phyloP scores from a whole-genome alignment of 768 basidiomycete genomes.

The Clathrus columnatus region DNA sequence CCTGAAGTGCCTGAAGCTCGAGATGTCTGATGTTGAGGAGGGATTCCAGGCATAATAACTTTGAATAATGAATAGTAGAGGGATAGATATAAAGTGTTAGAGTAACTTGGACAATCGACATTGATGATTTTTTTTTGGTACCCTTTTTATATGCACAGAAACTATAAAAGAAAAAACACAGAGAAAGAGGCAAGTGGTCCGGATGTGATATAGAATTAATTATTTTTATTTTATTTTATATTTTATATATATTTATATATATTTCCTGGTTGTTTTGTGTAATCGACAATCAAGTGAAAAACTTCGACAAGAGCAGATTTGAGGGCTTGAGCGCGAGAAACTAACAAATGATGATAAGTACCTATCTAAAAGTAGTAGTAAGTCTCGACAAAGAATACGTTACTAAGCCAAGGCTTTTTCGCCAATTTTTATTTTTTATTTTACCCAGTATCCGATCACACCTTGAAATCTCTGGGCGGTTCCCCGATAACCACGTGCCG shows the following conservation, averaged over 20 bases:
- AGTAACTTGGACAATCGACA: not conserved
- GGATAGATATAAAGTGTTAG: not conserved
- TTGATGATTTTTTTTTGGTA: not conserved
- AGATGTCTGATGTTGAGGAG: not conserved
- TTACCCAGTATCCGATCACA: not conserved
- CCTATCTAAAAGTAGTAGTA: too few relatives aligned
- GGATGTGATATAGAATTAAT: not conserved
- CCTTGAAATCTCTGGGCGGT: not conserved
- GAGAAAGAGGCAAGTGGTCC: not conserved
- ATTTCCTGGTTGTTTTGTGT: too few relatives aligned
- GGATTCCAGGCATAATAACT: conserved; percentile 5
- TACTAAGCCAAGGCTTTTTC: too few relatives aligned
- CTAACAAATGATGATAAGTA: too few relatives aligned
- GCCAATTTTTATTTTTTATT: not conserved
- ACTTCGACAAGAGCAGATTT: not conserved
- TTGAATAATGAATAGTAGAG: not conserved
- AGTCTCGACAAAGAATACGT: too few relatives aligned
- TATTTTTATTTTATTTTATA: not conserved
- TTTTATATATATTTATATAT: too few relatives aligned
- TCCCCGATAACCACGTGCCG: not conserved
- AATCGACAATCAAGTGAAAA: not conserved
- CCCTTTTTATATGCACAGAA: not conserved
- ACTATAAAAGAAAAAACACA: not conserved
- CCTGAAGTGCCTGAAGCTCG: not conserved
- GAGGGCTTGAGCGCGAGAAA: not conserved